Conservation (phyloP, 805 yeast species). For the Ogataea ganodermae region DNA sequence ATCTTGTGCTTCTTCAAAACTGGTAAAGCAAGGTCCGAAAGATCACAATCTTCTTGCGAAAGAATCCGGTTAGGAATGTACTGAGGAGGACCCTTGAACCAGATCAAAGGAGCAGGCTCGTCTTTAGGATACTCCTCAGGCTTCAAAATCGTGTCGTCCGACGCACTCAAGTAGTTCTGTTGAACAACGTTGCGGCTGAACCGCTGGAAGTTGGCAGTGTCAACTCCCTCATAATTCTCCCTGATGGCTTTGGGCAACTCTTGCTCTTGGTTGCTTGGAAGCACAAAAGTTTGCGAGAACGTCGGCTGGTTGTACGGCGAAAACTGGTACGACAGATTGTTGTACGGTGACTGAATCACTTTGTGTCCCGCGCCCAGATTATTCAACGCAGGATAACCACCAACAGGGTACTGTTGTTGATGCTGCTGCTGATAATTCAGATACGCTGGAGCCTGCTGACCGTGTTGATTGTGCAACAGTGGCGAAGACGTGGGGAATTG, state of each 20-base stretch:
- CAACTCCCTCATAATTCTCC: slow-evolving; percentile 35
- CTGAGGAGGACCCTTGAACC: slow-evolving; percentile 72
- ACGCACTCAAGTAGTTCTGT: slow-evolving; percentile 22
- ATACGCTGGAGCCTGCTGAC: slow-evolving; percentile 9
- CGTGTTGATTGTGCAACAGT: slow-evolving; percentile 3
- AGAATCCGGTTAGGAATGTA: slow-evolving; percentile 43
- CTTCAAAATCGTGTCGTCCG: slow-evolving; percentile 21
- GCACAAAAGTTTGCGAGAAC: slow-evolving; percentile 36
- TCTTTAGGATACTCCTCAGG: slow-evolving; percentile 22
- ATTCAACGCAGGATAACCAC: slow-evolving; percentile 7
- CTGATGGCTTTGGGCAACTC: slow-evolving; percentile 37
- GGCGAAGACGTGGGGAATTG: slow-evolving; percentile 14
- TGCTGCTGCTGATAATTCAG: slow-evolving; percentile 11
- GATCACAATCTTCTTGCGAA: slow-evolving; percentile 20
- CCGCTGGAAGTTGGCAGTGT: slow-evolving; percentile 34
- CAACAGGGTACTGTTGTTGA: slow-evolving; percentile 9
- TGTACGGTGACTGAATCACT: slow-evolving; percentile 36
- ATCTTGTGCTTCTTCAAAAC: slow-evolving; percentile 22
- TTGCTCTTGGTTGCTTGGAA: slow-evolving; percentile 39
- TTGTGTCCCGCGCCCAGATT: slow-evolving; percentile 28
- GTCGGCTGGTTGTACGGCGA: slow-evolving; percentile 36
- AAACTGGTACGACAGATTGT: slow-evolving; percentile 31
- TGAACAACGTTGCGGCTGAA: slow-evolving; percentile 23
- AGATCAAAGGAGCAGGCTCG: slow-evolving; percentile 44
- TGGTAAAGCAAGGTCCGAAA: slow-evolving; percentile 20